Evolutionary conservation across 768 basidiomycete genomes (phyloP).

Genomic region (Cubamyces sp.): DNA sequence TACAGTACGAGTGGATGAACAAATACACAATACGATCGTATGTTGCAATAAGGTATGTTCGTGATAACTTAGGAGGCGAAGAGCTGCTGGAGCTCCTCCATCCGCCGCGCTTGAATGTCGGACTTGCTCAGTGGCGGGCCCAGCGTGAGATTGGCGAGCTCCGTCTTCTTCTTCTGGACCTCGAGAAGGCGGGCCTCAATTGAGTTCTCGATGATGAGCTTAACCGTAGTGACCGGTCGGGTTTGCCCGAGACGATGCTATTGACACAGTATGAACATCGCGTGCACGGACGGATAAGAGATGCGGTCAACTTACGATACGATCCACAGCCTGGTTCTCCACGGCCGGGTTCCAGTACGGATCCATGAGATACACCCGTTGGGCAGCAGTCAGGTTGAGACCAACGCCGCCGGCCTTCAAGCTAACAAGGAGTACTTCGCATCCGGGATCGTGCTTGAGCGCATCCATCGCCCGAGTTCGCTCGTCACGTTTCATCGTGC

Average conservation of each 20-base stretch:
- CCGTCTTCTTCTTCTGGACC: constrained; percentile 94
- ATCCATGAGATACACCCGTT: constrained; percentile 94
- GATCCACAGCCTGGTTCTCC: constrained; percentile 97
- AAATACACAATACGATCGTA: constrained; percentile 18
- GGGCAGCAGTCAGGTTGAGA: constrained; percentile 92
- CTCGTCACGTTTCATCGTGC: constrained; percentile 97
- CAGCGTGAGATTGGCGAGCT: constrained; percentile 91
- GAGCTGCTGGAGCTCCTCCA: constrained; percentile 84
- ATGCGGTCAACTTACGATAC: constrained; percentile 67
- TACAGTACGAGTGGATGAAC: constrained; percentile 8
- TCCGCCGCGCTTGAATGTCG: constrained; percentile 82
- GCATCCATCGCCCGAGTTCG: constrained; percentile 91
- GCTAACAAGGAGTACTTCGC: constrained; percentile 95
- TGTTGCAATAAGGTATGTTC: constrained; percentile 19
- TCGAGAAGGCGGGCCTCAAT: constrained; percentile 93
- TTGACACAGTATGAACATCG: constrained; percentile 10
- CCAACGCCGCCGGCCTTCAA: constrained; percentile 97
- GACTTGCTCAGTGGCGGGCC: constrained; percentile 86
- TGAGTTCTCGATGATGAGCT: constrained; percentile 91
- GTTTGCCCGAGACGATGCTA: constrained; percentile 97
- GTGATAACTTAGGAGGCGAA: constrained; percentile 46
- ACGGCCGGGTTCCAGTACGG: constrained; percentile 99
- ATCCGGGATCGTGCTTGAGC: constrained; percentile 84
- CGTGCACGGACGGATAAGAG: neutral
- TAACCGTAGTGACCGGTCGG: constrained; percentile 86